Evolutionary conservation across 768 basidiomycete species (phyloP).

Genomic region (Termitomyces heimii): DNA sequence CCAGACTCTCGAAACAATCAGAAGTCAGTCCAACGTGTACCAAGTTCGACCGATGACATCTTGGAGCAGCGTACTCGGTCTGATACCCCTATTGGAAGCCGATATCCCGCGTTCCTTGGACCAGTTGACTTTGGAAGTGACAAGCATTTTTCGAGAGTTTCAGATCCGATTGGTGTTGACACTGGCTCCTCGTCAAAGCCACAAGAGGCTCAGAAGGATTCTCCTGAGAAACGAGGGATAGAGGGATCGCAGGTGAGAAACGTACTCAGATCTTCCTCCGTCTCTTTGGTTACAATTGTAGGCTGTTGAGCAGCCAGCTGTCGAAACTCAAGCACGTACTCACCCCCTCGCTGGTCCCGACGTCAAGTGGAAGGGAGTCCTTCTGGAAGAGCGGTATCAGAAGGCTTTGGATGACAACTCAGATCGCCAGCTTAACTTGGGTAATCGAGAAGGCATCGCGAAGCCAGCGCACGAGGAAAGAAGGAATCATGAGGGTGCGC

Average conservation of each 20-base stretch:
- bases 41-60: background rate
- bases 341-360: slow-evolving; percentile 13
- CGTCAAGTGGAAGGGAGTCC: slow-evolving; percentile 14
- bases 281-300: background rate
- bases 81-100: background rate
- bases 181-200: background rate
- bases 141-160: background rate
- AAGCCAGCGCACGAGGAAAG: background rate
- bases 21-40: background rate
- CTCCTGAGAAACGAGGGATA: background rate
- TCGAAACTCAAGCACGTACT: slow-evolving; percentile 13
- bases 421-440: slow-evolving; percentile 11
- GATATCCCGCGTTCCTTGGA: background rate
- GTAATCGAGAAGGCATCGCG: background rate
- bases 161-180: background rate
- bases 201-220: background rate
- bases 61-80: background rate
- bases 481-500: background rate
- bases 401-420: slow-evolving; percentile 12
- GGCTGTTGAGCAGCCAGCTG: slow-evolving; percentile 1
- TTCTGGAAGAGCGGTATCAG: slow-evolving; percentile 13
- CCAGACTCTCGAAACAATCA: background rate
- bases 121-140: background rate
- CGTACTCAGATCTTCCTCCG: background rate
- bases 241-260: slow-evolving; percentile 3